Conservation (phyloP, 352 stramenopile genomes). For the Pythium plurisporium region DNA sequence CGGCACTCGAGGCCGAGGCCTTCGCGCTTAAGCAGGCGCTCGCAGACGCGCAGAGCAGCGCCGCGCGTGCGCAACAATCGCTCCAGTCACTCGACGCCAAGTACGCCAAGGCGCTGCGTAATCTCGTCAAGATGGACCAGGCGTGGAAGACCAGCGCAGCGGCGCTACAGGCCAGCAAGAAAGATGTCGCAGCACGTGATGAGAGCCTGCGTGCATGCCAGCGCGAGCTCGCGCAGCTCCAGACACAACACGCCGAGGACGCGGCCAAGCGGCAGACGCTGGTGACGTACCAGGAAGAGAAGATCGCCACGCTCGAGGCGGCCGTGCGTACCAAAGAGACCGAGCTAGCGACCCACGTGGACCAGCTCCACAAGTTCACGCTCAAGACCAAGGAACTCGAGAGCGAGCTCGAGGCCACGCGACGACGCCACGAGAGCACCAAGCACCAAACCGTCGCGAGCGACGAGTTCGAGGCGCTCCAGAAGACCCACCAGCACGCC, state of each 20-base stretch:
- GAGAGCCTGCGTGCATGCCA: constrained; percentile 3
- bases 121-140: constrained; percentile 64
- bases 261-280: constrained; percentile 15
- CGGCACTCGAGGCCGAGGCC: constrained; percentile 74
- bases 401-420: constrained; percentile 21
- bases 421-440: constrained; percentile 6
- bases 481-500: constrained; percentile 20
- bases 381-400: constrained; percentile 31
- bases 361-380: constrained; percentile 9
- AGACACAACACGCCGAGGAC: constrained; percentile 21
- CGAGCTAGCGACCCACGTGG: constrained; percentile 1
- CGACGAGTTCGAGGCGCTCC: constrained; percentile 23
- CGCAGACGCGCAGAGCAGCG: constrained; percentile 41
- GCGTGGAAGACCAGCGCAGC: constrained; percentile 58
- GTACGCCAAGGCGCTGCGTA: constrained; percentile 63
- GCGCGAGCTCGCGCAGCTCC: constrained; percentile 21
- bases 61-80: constrained; percentile 36
- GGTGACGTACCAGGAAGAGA: constrained; percentile 20
- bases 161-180: constrained; percentile 22
- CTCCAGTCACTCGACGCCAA: constrained; percentile 49
- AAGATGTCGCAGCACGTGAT: constrained; percentile 13
- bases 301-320: constrained; percentile 16
- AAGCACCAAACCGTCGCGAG: constrained; percentile 16
- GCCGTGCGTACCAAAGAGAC: constrained; percentile 3
- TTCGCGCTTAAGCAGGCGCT: constrained; percentile 62